Conservation (phyloP, 2,329 filamentous ascomycete species). For the Cladorrhinum sp. region DNA sequence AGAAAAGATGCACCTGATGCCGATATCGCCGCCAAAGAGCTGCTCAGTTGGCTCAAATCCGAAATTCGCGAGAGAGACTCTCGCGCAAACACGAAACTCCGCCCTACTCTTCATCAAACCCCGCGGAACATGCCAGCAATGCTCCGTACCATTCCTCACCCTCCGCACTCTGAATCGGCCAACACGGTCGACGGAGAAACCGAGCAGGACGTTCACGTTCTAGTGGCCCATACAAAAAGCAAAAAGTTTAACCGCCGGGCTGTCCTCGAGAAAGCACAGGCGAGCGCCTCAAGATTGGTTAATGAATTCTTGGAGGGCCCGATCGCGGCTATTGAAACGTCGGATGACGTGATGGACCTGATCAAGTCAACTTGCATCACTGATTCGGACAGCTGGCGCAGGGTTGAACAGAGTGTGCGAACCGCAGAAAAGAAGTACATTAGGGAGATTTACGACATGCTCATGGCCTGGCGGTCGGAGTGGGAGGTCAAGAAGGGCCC, state of each 20-base stretch:
- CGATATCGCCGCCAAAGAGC: constrained; percentile 69
- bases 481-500: constrained; percentile 53
- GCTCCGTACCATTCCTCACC: constrained; percentile 12
- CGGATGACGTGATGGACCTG: constrained; percentile 75
- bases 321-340: constrained; percentile 83
- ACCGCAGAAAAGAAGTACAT: constrained; percentile 79
- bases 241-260: constrained; percentile 89
- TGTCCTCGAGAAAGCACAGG: constrained; percentile 77
- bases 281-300: constrained; percentile 58
- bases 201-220: constrained; percentile 76
- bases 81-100: constrained; percentile 34
- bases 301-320: constrained; percentile 72
- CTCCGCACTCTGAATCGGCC: constrained; percentile 15
- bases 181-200: constrained; percentile 21
- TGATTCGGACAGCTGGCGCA: constrained; percentile 80
- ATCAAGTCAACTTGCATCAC: constrained; percentile 72
- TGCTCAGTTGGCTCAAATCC: constrained; percentile 75
- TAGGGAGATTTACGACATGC: constrained; percentile 74
- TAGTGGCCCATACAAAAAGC: constrained; percentile 75
- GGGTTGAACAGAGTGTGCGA: constrained; percentile 72
- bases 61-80: constrained; percentile 76
- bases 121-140: background rate
- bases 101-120: constrained; percentile 1
- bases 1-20: constrained; percentile 72
- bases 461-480: constrained; percentile 60